These are phyloP conservation scores for Huntiella abstrusa DNA, from an alignment of 2,329 filamentous ascomycete genomes.

Conservation along the genomic window DNA sequence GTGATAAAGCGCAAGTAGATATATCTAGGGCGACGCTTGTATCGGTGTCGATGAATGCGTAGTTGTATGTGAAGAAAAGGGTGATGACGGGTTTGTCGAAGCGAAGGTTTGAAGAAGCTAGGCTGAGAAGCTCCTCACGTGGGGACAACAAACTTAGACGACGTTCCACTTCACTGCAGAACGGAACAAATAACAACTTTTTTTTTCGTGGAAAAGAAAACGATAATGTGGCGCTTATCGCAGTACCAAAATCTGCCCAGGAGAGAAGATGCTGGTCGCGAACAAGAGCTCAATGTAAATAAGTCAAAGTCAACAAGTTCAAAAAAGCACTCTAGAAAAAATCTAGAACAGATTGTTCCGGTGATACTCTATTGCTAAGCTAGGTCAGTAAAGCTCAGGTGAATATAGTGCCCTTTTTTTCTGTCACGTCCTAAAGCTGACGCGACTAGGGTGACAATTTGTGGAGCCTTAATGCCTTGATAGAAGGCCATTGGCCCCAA, in stretches of 20 bases:
- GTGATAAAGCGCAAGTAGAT: neutral
- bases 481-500: too few relatives aligned
- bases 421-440: constrained; percentile 5
- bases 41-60: too few relatives aligned
- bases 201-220: too few relatives aligned
- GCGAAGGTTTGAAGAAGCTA: neutral
- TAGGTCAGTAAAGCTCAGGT: neutral
- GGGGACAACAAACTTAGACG: neutral
- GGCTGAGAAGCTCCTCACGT: neutral
- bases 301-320: neutral
- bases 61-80: neutral
- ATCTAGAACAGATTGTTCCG: neutral
- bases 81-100: neutral
- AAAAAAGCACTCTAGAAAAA: neutral
- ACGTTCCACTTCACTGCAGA: constrained; percentile 2
- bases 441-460: too few relatives aligned
- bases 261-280: neutral
- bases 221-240: too few relatives aligned
- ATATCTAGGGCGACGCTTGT: neutral
- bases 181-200: too few relatives aligned
- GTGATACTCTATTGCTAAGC: neutral
- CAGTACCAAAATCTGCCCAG: neutral
- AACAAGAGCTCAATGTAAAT: neutral
- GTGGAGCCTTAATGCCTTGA: too few relatives aligned
- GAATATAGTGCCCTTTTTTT: constrained; percentile 1